Evolutionary conservation across 2,329 filamentous ascomycete genomes (phyloP), one percentile per base, ranked within the genome.

Genomic region (Fusarium acutatum): DNA sequence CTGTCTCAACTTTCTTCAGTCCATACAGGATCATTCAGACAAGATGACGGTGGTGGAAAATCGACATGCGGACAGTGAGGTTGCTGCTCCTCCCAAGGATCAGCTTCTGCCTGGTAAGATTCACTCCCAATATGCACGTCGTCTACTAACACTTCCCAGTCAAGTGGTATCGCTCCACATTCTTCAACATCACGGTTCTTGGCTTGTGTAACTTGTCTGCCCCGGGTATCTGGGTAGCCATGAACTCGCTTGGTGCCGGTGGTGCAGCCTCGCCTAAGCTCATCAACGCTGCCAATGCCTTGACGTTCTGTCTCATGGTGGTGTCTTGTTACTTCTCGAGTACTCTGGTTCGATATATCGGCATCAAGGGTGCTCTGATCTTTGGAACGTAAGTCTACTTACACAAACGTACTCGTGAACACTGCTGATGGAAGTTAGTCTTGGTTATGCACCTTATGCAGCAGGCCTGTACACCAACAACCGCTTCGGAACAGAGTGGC

Each of bases 301-400:
- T 94, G 43, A 93, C 91, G 0, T 94, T 94, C 77, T 90, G 90
- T 52, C 85, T 94, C 13, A 94, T 94, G 92, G 90, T 94, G 0
- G 77, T 94, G 0, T 92, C 90, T 1, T 94, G 92, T 77, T 90
- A 87, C 77, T 88, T 94, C 53, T 89, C 88, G 0, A 91, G 89
- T 59, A 84, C 88, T 0, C 80, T 94, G 12, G 91, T 93, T 1
- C 87, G 87, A 35, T 90, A 89, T 49, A 88, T 94, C 44, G 93
- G 93, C 0, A 92, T 95, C 70, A 93, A 93, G 75, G 89, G 89
- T 56, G 88, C 92, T 0, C 81, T 95, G 20, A 88, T 94, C n/a
- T 85, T 94, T 46, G 92, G 93, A 53, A 93, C 92, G 83, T 87
- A 75, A 75, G 86, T 80, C 10, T 26, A 9, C 13, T 30, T 22